Base-by-base conservation (phyloP, 2,329 filamentous ascomycete species). In the Aspergillus arachidicola region DNA sequence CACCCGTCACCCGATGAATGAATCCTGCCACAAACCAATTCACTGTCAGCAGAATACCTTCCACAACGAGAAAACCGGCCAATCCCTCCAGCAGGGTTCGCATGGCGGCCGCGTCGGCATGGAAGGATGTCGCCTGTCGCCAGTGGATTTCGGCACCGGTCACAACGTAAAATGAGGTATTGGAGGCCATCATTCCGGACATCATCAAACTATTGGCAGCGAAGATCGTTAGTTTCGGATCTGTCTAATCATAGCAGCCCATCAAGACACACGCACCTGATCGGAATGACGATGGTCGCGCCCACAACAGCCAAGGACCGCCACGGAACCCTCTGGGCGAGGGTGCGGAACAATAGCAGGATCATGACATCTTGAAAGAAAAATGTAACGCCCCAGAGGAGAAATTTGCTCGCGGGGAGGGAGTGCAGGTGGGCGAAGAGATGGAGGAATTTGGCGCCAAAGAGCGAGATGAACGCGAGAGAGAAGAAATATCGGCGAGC, bases 101-200 rank as follows among this genome's bases (percentile, higher is more conserved):
- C 41, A 76, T 69, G 28, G 74, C 73, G 9, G 74, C 74, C 2
- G 75, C 72, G 59, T 76, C 74, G 57, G 69, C 66, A 50, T 73
- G 73, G 63, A 76, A 76, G 34, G 69, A 68, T 34, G 68, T 71
- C 46, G 73, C 72, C 58, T 76, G 75, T 60, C 71, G 69, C 75
- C 75, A 77, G 67, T 77, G 75, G 46, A 77, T 76, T 63, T 77
- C 75, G 32, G 75, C 74, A 9, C 75, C 75, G 41, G 72, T 76
- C 14, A 72, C 70, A 30, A 76, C 59, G 57, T 72, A 77, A 56
- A 77, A 76, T 38, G 74, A 76, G 55, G 68, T 69, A 55, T 76
- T 76, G 36, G 75, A 69, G 7, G 74, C 64, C 38, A 73, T 69
- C 75, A 76, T 76, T 45, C 69, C 71, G 21, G 73, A 76, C 58